Evolutionary conservation across 2,329 filamentous ascomycete genomes (phyloP).

Genomic region (Diatrype stigma): DNA sequence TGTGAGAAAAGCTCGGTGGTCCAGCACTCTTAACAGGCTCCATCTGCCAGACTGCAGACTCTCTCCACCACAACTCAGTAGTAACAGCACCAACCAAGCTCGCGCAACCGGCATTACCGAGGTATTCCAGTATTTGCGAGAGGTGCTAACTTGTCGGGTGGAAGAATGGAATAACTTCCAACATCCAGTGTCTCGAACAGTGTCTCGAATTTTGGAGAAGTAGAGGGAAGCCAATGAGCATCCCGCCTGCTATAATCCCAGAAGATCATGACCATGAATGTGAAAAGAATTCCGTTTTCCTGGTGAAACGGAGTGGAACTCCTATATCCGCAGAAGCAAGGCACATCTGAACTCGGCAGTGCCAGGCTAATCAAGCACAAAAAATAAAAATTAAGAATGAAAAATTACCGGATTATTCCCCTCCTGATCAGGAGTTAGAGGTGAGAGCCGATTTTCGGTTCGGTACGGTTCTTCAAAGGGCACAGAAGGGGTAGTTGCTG

Average conservation of each 20-base stretch:
- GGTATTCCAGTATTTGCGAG: no score
- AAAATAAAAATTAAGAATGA: slow-evolving; percentile 1
- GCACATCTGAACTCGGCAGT: neutral
- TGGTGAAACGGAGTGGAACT: neutral
- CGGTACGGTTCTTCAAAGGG: neutral
- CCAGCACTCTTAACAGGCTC: no score
- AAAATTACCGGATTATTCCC: neutral
- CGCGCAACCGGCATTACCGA: no score
- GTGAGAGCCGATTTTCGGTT: neutral
- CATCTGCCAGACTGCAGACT: neutral
- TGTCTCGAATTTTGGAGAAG: no score
- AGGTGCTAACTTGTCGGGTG: no score
- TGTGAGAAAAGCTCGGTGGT: no score
- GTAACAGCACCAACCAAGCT: no score
- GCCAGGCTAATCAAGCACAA: neutral
- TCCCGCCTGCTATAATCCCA: no score
- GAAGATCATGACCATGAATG: no score
- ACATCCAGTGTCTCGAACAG: no score
- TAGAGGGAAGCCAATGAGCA: no score
- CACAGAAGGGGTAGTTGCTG: neutral
- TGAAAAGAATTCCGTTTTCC: neutral
- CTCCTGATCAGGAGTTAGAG: neutral
- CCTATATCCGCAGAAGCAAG: neutral
- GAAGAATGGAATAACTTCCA: no score
- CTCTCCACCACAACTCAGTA: neutral